A percentile compares a stretch with the other conserved stretches of the same genome.
These are phyloP conservation scores for Scolecobasidium constrictum DNA, from an alignment of 2,329 filamentous ascomycete genomes.

Conservation along the genomic window DNA sequence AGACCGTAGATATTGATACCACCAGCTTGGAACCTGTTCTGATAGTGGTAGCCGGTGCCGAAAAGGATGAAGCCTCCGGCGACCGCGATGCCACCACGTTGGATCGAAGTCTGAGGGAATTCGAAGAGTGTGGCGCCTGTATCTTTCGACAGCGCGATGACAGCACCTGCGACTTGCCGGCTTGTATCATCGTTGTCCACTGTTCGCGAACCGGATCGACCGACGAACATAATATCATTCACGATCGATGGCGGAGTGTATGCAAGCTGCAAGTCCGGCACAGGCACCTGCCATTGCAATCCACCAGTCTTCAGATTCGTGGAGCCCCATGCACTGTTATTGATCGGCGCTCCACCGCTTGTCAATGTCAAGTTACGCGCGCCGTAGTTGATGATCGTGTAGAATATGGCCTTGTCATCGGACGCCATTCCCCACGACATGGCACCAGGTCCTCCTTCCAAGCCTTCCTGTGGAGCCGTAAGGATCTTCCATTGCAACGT, in stretches of 20 bases:
- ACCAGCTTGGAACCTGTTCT: neutral
- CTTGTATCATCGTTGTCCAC: neutral
- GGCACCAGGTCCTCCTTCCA: constrained; percentile 15
- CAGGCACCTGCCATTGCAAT: constrained; percentile 11
- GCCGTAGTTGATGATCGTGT: constrained; percentile 17
- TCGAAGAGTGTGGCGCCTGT: neutral
- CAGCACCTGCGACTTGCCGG: neutral
- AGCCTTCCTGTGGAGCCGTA: constrained; percentile 14
- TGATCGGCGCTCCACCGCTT: constrained; percentile 4
- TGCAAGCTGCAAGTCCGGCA: constrained; percentile 6
- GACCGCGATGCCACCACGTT: constrained; percentile 3
- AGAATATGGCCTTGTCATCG: constrained; percentile 20
- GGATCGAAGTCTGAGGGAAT: neutral
- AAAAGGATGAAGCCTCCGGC: constrained; percentile 3
- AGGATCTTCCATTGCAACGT: constrained; percentile 16
- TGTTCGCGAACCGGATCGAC: constrained; percentile 7
- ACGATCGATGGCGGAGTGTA: constrained; percentile 11
- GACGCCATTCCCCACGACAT: constrained; percentile 23
- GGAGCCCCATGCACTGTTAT: constrained; percentile 11
- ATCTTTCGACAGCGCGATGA: constrained; percentile 4
- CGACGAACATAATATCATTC: constrained; percentile 12
- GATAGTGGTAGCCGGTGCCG: constrained; percentile 3
- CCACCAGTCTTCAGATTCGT: constrained; percentile 9
- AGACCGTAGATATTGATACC: neutral
- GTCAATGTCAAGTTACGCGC: constrained; percentile 6